These are phyloP conservation scores for Tylopilus sp. DNA, from an alignment of 768 basidiomycete genomes.

Conservation along the genomic window DNA sequence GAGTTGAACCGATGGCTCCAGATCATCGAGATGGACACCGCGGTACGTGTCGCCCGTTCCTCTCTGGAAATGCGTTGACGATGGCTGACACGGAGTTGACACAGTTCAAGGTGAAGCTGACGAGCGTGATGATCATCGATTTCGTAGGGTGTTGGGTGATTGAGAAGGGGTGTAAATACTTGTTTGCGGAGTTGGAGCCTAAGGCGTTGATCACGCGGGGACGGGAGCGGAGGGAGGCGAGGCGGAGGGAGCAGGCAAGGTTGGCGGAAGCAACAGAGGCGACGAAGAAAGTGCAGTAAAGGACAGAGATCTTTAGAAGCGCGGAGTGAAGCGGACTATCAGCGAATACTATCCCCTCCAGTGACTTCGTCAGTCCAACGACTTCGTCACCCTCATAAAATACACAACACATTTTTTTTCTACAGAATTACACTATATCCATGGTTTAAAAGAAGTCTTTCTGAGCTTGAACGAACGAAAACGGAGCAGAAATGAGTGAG, in stretches of 20 bases:
- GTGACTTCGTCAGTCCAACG: too few relatives aligned
- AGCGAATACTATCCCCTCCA: too few relatives aligned
- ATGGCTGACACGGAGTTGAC: background rate
- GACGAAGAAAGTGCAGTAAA: slow-evolving; percentile 38
- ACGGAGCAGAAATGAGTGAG: too few relatives aligned
- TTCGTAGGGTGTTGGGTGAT: slow-evolving; percentile 86
- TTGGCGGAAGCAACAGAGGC: slow-evolving; percentile 13
- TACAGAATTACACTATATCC: too few relatives aligned
- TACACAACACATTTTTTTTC: too few relatives aligned
- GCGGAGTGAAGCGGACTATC: too few relatives aligned
- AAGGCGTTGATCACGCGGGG: slow-evolving; percentile 82
- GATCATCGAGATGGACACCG: slow-evolving; percentile 82
- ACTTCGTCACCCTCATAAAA: too few relatives aligned
- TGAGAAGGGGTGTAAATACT: slow-evolving; percentile 75
- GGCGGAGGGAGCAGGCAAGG: slow-evolving; percentile 44
- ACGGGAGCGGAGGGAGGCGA: slow-evolving; percentile 69
- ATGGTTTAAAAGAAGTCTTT: too few relatives aligned
- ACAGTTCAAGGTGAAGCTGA: slow-evolving; percentile 85
- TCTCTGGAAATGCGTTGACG: too few relatives aligned
- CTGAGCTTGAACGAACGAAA: too few relatives aligned
- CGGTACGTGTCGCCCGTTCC: slow-evolving; percentile 54
- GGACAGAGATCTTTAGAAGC: too few relatives aligned
- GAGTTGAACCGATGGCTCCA: slow-evolving; percentile 97
- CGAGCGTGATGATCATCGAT: slow-evolving; percentile 79
- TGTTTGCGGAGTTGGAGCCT: slow-evolving; percentile 88